These are phyloP conservation scores for Ogataea kodamae DNA, from an alignment of 805 yeast genomes.

Conservation along the genomic window DNA sequence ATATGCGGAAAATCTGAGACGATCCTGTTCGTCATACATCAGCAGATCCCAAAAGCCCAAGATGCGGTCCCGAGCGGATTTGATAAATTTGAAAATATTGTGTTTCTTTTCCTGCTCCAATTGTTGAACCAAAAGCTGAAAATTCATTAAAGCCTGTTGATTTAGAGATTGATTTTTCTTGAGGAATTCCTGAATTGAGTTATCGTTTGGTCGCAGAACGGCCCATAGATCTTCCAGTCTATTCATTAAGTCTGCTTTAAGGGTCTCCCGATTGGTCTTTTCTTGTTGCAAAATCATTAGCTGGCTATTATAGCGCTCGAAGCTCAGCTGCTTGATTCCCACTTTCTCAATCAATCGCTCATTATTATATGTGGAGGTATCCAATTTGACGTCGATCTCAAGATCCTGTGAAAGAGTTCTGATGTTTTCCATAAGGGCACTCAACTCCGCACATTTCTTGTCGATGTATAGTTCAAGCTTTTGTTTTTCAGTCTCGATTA, in stretches of 20 bases:
- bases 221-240: constrained; percentile 43
- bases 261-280: constrained; percentile 36
- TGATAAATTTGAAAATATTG: constrained; percentile 64
- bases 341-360: constrained; percentile 21
- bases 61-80: constrained; percentile 57
- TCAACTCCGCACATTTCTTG: constrained; percentile 21
- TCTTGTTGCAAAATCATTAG: constrained; percentile 27
- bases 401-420: constrained; percentile 9
- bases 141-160: constrained; percentile 43
- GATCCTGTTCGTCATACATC: constrained; percentile 53
- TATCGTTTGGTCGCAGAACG: constrained; percentile 36
- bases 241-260: constrained; percentile 32
- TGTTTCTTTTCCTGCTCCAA: constrained; percentile 58
- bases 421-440: constrained; percentile 7
- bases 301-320: constrained; percentile 16
- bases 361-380: constrained; percentile 12
- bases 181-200: constrained; percentile 34
- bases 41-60: constrained; percentile 59
- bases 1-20: constrained; percentile 42
- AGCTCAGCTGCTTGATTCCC: constrained; percentile 21
- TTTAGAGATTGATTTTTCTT: constrained; percentile 45
- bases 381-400: constrained; percentile 12
- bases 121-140: constrained; percentile 53
- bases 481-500: constrained; percentile 29
- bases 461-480: constrained; percentile 25